A percentile compares a stretch with the other conserved stretches of the same genome.
These are phyloP conservation scores for Verticillium tricorpus DNA, from an alignment of 2,329 filamentous ascomycete genomes.

Conservation along the genomic window DNA sequence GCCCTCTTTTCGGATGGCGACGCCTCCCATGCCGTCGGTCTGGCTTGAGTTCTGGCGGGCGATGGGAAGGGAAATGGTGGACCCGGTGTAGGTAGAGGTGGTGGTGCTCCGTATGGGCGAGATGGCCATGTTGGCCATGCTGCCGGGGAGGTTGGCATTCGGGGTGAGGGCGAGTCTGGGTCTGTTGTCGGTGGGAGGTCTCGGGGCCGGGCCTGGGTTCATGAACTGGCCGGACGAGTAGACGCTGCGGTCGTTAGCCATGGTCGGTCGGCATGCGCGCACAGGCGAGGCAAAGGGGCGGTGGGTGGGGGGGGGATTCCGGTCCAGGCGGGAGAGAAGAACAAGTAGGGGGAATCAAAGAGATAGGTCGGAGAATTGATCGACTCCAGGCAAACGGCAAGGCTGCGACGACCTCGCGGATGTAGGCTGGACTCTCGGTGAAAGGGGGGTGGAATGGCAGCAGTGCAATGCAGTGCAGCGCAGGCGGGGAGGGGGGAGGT, in stretches of 20 bases:
- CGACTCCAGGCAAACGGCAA: not conserved
- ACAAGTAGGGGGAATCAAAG: not conserved
- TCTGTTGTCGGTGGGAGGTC: constrained; percentile 72
- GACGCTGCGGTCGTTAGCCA: constrained; percentile 36
- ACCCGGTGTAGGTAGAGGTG: constrained; percentile 65
- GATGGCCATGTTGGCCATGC: constrained; percentile 74
- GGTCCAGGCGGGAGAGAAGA: not conserved
- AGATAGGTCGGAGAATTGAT: not conserved
- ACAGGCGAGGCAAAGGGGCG: not conserved
- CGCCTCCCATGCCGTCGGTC: constrained; percentile 60
- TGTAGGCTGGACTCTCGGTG: not conserved
- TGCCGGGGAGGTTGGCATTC: constrained; percentile 68
- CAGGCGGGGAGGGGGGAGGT: not conserved
- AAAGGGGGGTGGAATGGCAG: not conserved
- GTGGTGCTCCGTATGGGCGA: constrained; percentile 64
- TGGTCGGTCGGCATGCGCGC: constrained; percentile 14
- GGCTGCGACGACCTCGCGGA: not conserved
- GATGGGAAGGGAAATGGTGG: constrained; percentile 69
- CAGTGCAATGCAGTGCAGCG: not conserved
- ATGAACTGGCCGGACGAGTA: constrained; percentile 72
- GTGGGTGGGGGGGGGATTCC: not conserved
- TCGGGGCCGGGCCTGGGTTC: constrained; percentile 93
- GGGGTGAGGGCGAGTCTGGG: constrained; percentile 78
- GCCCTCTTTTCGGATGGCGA: constrained; percentile 75
- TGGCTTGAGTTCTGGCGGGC: constrained; percentile 55